These are phyloP conservation scores for Galerina sulciceps DNA, from an alignment of 768 basidiomycete genomes.

Conservation along the genomic window DNA sequence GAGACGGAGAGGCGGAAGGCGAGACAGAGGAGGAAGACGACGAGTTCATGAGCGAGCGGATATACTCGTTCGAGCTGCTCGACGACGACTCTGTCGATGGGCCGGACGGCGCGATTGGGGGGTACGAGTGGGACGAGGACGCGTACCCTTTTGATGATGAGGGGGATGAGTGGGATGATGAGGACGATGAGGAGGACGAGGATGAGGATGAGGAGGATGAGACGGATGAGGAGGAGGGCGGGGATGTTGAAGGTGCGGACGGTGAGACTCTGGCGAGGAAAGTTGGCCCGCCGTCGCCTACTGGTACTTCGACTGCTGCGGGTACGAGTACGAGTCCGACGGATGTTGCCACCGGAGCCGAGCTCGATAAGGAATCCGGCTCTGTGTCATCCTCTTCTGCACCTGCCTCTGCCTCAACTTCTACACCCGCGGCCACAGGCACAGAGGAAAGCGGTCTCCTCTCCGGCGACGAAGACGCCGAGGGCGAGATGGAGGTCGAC, in stretches of 20 bases:
- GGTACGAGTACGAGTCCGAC: neutral
- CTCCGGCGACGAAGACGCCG: constrained; percentile 28
- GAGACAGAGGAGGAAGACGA: constrained; percentile 3
- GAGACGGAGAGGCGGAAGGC: neutral
- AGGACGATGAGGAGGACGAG: constrained; percentile 15
- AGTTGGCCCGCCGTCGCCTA: no score
- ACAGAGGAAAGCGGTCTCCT: neutral
- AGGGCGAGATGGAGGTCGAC: constrained; percentile 38
- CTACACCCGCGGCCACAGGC: neutral
- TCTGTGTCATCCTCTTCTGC: neutral
- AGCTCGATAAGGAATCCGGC: constrained; percentile 6
- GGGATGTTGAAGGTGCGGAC: constrained; percentile 15
- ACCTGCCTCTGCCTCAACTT: neutral
- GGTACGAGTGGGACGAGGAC: constrained; percentile 16
- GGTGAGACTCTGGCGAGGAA: no score
- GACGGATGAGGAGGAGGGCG: constrained; percentile 21
- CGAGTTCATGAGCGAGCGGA: constrained; percentile 27
- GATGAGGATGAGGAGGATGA: constrained; percentile 20
- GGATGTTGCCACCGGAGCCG: neutral
- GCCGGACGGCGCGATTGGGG: no score
- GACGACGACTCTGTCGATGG: constrained; percentile 19
- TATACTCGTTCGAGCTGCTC: constrained; percentile 24
- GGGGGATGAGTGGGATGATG: constrained; percentile 22
- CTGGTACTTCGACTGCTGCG: neutral
- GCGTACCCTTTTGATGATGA: constrained; percentile 18